Conservation (phyloP, 2,329 filamentous ascomycete genomes). For the Graphilbum sp. region DNA sequence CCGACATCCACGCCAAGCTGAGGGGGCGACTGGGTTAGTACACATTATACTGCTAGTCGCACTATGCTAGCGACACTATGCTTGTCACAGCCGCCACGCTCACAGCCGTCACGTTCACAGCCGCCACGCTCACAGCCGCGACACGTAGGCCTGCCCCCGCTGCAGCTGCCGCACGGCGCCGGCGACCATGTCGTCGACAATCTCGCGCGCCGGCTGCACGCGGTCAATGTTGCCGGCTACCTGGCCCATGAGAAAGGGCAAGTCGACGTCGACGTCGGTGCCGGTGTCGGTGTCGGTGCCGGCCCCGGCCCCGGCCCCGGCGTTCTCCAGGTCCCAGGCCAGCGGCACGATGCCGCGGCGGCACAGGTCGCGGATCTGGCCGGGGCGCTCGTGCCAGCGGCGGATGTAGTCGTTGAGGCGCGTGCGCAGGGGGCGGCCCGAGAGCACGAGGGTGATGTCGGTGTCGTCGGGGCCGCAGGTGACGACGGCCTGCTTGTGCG, state of each 20-base stretch:
- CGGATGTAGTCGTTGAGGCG: slow-evolving; percentile 71
- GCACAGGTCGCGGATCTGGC: slow-evolving; percentile 60
- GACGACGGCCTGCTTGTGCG: slow-evolving; percentile 76
- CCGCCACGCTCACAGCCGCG: not conserved
- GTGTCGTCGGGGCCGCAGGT: slow-evolving; percentile 67
- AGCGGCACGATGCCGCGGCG: slow-evolving; percentile 66
- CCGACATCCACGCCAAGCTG: slow-evolving; percentile 33
- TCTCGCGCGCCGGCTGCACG: slow-evolving; percentile 65
- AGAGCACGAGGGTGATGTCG: slow-evolving; percentile 64
- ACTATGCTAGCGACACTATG: no score
- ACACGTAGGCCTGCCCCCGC: slow-evolving; percentile 43
- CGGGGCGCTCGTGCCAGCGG: slow-evolving; percentile 61
- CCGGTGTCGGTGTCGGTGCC: not conserved
- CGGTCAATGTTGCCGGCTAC: slow-evolving; percentile 64
- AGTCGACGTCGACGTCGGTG: slow-evolving; percentile 51
- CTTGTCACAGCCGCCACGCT: not conserved
- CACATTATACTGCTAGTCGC: no score
- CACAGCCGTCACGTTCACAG: not conserved
- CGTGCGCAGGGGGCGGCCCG: slow-evolving; percentile 66
- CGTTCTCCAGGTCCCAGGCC: slow-evolving; percentile 62
- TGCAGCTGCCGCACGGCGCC: slow-evolving; percentile 56
- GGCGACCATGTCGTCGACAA: slow-evolving; percentile 80
- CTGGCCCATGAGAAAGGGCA: slow-evolving; percentile 87
- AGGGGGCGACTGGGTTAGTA: slow-evolving; percentile 20
- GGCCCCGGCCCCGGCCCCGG: not conserved